phyloP scores from a whole-genome alignment of 2,329 filamentous ascomycete species.

The Blastomyces percursus region DNA sequence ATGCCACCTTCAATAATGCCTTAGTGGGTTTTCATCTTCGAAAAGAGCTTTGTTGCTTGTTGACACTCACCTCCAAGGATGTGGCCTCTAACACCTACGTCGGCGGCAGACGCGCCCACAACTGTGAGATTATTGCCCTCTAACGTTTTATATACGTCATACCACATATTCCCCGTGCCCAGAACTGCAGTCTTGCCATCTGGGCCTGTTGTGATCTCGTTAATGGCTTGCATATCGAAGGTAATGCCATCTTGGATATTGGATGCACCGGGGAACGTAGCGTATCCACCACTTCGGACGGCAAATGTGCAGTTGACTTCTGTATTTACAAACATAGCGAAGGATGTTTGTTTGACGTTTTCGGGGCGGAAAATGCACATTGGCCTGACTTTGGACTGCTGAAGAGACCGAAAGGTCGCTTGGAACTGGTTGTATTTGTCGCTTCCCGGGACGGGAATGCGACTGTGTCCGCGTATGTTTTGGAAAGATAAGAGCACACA shows the following conservation, averaged over 20 bases:
- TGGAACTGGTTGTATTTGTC: conserved; percentile 11
- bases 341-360: conserved; percentile 20
- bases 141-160: conserved; percentile 24
- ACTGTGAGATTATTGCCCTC: conserved; percentile 23
- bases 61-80: conserved; percentile 17
- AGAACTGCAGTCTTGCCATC: conserved; percentile 22
- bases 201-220: conserved; percentile 19
- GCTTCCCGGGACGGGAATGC: background rate
- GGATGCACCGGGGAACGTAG: conserved; percentile 44
- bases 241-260: conserved; percentile 37
- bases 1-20: conserved; percentile 20
- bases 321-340: conserved; percentile 22
- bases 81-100: conserved; percentile 21
- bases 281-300: conserved; percentile 48
- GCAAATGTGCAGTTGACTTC: conserved; percentile 38
- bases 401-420: conserved; percentile 25
- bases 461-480: background rate
- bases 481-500: background rate
- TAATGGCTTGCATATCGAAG: conserved; percentile 24
- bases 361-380: conserved; percentile 27
- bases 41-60: background rate
- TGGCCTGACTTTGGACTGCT: conserved; percentile 27
- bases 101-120: conserved; percentile 24
- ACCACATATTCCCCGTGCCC: conserved; percentile 28
- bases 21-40: background rate